phyloP scores from a whole-genome alignment of 1,284 basidiomycete genomes.

The Fomitopsis schrenkii region DNA sequence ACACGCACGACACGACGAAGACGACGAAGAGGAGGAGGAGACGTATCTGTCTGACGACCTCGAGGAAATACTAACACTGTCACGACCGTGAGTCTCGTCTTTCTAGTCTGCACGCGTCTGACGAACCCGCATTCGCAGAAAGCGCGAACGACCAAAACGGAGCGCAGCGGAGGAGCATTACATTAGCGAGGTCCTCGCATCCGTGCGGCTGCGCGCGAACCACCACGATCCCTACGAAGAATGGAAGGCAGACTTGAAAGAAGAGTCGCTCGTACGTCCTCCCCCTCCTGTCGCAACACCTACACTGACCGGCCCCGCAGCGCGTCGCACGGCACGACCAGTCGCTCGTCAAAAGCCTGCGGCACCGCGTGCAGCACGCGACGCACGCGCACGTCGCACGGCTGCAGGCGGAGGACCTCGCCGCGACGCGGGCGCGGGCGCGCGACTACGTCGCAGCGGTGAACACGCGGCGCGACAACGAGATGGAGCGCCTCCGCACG shows the following conservation, averaged over 20 bases:
- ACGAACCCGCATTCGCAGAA: slow-evolving; percentile 8
- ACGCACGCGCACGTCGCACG: slow-evolving; percentile 34
- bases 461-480: slow-evolving; percentile 39
- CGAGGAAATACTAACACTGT: slow-evolving; percentile 33
- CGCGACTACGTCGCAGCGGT: slow-evolving; percentile 35
- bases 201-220: slow-evolving; percentile 60
- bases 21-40: neutral
- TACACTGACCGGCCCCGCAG: slow-evolving; percentile 28
- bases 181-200: slow-evolving; percentile 63
- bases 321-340: slow-evolving; percentile 49
- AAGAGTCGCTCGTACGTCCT: slow-evolving; percentile 64
- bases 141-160: slow-evolving; percentile 13
- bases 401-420: slow-evolving; percentile 25
- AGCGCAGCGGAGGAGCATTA: slow-evolving; percentile 44
- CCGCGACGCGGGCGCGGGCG: neutral
- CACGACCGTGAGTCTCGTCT: slow-evolving; percentile 29
- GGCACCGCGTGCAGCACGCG: slow-evolving; percentile 35
- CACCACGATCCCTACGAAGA: slow-evolving; percentile 76
- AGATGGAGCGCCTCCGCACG: slow-evolving; percentile 41
- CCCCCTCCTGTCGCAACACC: neutral
- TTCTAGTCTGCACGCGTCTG: neutral
- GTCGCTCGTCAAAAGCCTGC: slow-evolving; percentile 32
- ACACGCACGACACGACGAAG: no score
- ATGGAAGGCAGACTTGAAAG: slow-evolving; percentile 65
- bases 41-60: slow-evolving; percentile 18